phyloP scores from a whole-genome alignment of 2,329 filamentous ascomycete species.

The Sphaerulina musiva region DNA sequence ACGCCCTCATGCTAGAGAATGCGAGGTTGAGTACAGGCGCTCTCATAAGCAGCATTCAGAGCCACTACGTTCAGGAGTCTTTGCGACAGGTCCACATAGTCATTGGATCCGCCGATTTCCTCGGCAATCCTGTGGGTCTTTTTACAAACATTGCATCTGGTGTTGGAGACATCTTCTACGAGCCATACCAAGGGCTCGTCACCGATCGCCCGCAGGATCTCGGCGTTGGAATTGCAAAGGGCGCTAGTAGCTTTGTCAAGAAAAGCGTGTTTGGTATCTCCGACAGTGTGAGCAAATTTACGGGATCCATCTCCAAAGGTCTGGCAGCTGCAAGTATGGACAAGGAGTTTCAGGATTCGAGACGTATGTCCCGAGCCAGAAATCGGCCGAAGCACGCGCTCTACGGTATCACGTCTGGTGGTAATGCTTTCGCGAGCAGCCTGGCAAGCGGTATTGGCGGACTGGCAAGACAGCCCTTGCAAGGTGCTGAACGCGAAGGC shows the following conservation, averaged over 20 bases:
- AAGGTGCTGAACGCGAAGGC: constrained; percentile 93
- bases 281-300: constrained; percentile 96
- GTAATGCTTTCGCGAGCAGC: constrained; percentile 88
- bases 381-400: constrained; percentile 96
- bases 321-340: constrained; percentile 91
- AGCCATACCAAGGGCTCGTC: constrained; percentile 95
- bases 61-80: constrained; percentile 94
- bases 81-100: constrained; percentile 96
- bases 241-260: constrained; percentile 94
- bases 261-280: constrained; percentile 97
- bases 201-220: constrained; percentile 93
- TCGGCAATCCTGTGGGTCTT: constrained; percentile 92
- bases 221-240: constrained; percentile 90
- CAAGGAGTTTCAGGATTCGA: constrained; percentile 96
- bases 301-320: constrained; percentile 93
- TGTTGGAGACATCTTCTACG: constrained; percentile 97
- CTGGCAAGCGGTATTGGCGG: constrained; percentile 91
- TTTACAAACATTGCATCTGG: constrained; percentile 99
- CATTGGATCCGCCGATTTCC: constrained; percentile 91
- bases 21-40: constrained; percentile 82
- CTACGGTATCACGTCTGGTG: constrained; percentile 90
- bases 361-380: constrained; percentile 84
- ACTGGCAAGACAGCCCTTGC: constrained; percentile 83
- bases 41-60: constrained; percentile 77
- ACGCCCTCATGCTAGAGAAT: constrained; percentile 90